A percentile compares a stretch with the other conserved stretches of the same genome.
These are phyloP conservation scores for Pestalotiopsis sp. DNA, from an alignment of 2,329 filamentous ascomycete genomes.

Conservation along the genomic window DNA sequence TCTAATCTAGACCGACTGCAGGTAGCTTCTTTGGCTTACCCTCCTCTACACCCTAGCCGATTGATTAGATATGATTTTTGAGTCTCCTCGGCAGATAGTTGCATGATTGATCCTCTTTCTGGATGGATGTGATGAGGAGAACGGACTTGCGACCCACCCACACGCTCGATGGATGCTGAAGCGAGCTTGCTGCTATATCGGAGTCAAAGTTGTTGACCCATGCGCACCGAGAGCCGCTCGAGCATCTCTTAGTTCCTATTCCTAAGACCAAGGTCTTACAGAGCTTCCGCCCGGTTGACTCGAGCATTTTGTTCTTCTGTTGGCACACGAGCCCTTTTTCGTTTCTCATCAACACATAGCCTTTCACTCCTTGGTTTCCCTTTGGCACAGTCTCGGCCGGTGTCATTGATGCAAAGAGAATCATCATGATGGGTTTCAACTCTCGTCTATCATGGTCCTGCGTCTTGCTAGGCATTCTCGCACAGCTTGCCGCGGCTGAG, in stretches of 20 bases:
- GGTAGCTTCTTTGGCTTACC: neutral
- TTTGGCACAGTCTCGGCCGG: neutral
- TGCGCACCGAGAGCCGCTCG: neutral
- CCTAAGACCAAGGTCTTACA: neutral
- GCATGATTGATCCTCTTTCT: neutral
- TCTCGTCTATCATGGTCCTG: neutral
- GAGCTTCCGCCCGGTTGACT: neutral
- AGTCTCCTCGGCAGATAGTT: neutral
- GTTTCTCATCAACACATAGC: neutral
- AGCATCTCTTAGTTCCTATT: neutral
- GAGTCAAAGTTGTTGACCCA: neutral
- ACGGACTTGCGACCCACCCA: neutral
- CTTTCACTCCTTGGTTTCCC: neutral
- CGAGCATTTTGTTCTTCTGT: neutral
- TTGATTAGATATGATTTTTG: neutral
- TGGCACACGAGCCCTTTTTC: neutral
- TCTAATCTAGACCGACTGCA: no score
- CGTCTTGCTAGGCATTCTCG: neutral
- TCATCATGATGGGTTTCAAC: neutral
- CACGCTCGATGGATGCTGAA: neutral
- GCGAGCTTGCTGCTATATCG: neutral
- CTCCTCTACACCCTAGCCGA: neutral
- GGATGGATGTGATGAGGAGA: neutral
- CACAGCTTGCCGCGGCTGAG: constrained; percentile 38
- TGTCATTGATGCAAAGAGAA: neutral